These are phyloP conservation scores for Ganoderma leucocontextum DNA, from an alignment of 1,284 basidiomycete species.

Conservation along the genomic window DNA sequence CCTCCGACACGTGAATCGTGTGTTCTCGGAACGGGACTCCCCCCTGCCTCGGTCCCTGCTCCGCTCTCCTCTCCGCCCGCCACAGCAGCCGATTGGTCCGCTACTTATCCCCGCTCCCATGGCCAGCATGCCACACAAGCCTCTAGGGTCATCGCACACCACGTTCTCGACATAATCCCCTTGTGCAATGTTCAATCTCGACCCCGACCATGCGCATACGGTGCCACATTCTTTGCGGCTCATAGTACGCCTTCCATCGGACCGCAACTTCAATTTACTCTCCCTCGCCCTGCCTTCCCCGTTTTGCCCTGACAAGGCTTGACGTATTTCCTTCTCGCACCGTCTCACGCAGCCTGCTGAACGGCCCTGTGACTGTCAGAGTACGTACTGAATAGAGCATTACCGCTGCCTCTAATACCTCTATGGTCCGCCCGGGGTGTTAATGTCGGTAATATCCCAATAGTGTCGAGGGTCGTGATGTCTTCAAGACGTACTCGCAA, in stretches of 20 bases:
- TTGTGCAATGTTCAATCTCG: background rate
- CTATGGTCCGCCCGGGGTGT: constrained; percentile 7
- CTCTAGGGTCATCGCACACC: background rate
- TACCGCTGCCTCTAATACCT: constrained; percentile 1
- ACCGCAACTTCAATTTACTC: background rate
- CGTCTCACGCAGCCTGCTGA: constrained; percentile 1
- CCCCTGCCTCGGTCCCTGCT: constrained; percentile 13
- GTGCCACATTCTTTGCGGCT: background rate
- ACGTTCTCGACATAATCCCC: background rate
- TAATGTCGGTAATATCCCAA: background rate
- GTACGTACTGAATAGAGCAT: background rate
- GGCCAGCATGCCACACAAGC: background rate
- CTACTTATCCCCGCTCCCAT: background rate
- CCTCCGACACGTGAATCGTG: constrained; percentile 31
- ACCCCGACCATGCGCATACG: background rate
- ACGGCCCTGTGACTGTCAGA: background rate
- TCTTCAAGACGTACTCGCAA: constrained; percentile 3
- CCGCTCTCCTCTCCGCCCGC: constrained; percentile 12
- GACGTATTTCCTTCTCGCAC: background rate
- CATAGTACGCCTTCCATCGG: background rate
- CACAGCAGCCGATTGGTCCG: constrained; percentile 1
- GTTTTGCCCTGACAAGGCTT: constrained; percentile 4
- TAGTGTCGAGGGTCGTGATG: background rate
- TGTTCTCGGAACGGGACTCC: constrained; percentile 31
- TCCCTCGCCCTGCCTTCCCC: background rate